Evolutionary conservation across 2,329 filamentous ascomycete genomes (phyloP), one percentile per base, ranked within the genome.

Genomic region (Trichoderma gracile): DNA sequence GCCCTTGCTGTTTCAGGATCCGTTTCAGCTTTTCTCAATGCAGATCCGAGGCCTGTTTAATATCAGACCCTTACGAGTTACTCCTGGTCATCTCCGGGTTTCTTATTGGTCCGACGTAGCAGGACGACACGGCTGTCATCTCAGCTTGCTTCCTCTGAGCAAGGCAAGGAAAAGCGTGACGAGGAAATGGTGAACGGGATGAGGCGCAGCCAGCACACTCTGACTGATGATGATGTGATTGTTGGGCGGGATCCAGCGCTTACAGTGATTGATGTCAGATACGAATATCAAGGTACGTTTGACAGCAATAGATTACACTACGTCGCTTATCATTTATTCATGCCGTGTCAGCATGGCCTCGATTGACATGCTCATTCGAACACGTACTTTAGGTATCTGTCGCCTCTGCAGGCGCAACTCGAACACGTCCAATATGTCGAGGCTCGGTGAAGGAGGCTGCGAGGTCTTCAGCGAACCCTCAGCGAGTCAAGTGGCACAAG

Each of bases 1-100:
- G 58, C 58, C 49, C 33, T 14, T 52, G 47, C n/a, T 53, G 58
- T 61, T 61, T 61, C 58, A 61, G 58, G 47, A 61, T 27, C 25
- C 49, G 58, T 61, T 61, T 61, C 58, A 60, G 43, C 46, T 21
- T 60, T 52, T 42, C 57, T n/a, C 15, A 17, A 17, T 21, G 57
- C 46, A 60, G 57, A 60, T 60, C 57, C 33, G 43, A 14, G n/a
- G 57, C 57, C 46, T 52, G 33, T 21, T 52, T 49, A 52, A 60
- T 60, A 60, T 50, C 47, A 33, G 9, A 27, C 33, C 17, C n/a
- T n/a, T n/a, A n/a, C n/a, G n/a, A 27, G 25, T 38, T 60, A 14
- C 33, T 60, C 25, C 4, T 23, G n/a, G 50, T 43, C 21, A 30
- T 50, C 15, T 27, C 27, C 45, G 17, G 45, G 30, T 1, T 21